Base-by-base conservation (phyloP, 371 early-diverging fungal genomes). In the Rhizomucor miehei region DNA sequence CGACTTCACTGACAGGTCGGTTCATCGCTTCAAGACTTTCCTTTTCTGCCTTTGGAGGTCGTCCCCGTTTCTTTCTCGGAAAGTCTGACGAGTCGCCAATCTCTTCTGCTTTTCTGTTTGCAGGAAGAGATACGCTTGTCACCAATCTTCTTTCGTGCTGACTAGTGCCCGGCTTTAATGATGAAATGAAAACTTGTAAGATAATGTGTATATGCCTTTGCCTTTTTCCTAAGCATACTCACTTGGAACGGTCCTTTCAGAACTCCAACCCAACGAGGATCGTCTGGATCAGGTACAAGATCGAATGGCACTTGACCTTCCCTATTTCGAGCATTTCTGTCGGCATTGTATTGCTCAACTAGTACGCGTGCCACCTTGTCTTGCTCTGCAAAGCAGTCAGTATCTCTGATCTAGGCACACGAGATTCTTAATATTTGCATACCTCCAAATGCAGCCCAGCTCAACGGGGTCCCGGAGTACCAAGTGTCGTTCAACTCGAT, bases 401-500 rank as follows among this genome's bases (percentile, higher is more conserved):
- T 0, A 13, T 17, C 12, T 56, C 23, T 46, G 47, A 43, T 23
- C n/a, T 17, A n/a, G 23, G 10, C 19, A 10, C 16, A 38, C 2
- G 1, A 41, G 0, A 29, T 20, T 38, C 2, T 24, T 19, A 35
- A 2, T 19, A 29, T 23, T 19, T 6, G 51, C 23, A 48, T 46
- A 62, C 85, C 89, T 37, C 86, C 91, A 66, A 84, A 94, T 0
- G 93, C 93, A 2, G 97, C 94, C 97, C 97, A 97, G 0, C 89
- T 89, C 11, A 97, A 71, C 4, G 97, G 91, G 16, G 90, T 84
- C 24, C 88, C 91, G 2, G 74, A 73, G 62, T 93, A 87, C 89
- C 92, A 88, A 12, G 91, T 90, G 66, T 97, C 97, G 12, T 84
- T 69, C 4, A 89, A 56, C 48, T 95, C 93, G 16, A 93, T 68